These are phyloP conservation scores for Symbiodinium natans DNA, from an alignment of 73 alveolate species.

Conservation along the genomic window DNA sequence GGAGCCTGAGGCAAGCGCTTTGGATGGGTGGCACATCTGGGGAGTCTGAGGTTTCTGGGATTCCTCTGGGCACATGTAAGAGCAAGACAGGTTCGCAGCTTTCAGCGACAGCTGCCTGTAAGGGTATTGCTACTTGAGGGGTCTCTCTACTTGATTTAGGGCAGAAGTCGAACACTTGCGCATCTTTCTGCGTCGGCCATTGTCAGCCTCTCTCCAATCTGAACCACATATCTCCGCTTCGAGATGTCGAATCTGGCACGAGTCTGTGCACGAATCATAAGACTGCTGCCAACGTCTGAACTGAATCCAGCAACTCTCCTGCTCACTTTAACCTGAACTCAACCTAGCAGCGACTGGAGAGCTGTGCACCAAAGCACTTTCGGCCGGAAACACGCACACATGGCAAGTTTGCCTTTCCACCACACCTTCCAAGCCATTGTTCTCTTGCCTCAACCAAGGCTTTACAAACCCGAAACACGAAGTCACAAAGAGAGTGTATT, in stretches of 20 bases:
- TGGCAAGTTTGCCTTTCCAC: constrained; percentile 52
- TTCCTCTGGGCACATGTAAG: background rate
- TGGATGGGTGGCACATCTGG: background rate
- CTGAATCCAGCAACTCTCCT: background rate
- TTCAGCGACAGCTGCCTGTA: constrained; percentile 57
- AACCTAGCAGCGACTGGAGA: too few relatives aligned
- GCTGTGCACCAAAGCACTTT: too few relatives aligned
- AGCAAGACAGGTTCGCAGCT: constrained; percentile 33
- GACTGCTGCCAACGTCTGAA: too few relatives aligned
- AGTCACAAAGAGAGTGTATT: too few relatives aligned
- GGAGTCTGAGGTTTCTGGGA: background rate
- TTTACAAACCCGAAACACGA: too few relatives aligned
- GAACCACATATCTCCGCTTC: constrained; percentile 65
- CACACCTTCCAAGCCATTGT: constrained; percentile 89
- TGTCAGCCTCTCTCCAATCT: constrained; percentile 41
- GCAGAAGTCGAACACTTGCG: too few relatives aligned
- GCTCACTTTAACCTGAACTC: too few relatives aligned
- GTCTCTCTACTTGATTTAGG: too few relatives aligned
- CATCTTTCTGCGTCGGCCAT: too few relatives aligned
- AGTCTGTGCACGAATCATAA: too few relatives aligned
- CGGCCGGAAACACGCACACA: too few relatives aligned
- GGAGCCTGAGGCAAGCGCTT: constrained; percentile 14
- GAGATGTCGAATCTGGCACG: constrained; percentile 57
- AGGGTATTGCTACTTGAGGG: too few relatives aligned
- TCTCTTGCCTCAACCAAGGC: constrained; percentile 38